Conservation (phyloP, 2,329 filamentous ascomycete genomes). For the Trematosphaeria pertusa region DNA sequence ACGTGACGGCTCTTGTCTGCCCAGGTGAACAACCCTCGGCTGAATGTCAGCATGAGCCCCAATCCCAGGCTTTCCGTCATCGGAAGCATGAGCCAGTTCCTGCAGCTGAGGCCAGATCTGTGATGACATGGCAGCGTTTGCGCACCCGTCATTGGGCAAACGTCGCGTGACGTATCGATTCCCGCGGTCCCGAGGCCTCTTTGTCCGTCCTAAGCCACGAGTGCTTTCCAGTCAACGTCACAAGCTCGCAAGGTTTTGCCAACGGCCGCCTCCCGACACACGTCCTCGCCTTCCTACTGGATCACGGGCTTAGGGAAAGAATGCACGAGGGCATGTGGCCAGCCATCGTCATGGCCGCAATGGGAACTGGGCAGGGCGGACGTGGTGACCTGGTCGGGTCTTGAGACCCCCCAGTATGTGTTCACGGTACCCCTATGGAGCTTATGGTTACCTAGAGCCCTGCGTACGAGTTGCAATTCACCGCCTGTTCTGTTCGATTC, state of each 20-base stretch:
- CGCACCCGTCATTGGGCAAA: too few species aligned
- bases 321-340: slow-evolving; percentile 8
- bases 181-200: too few species aligned
- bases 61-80: neutral
- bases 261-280: neutral
- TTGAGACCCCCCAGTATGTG: neutral
- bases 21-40: too few species aligned
- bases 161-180: too few species aligned
- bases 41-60: too few species aligned
- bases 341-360: slow-evolving; percentile 1
- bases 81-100: neutral
- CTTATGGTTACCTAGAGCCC: neutral
- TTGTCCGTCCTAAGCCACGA: too few species aligned
- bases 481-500: neutral
- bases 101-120: neutral
- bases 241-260: neutral
- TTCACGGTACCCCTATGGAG: neutral
- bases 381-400: neutral
- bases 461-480: neutral
- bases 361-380: neutral
- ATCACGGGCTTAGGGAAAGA: neutral
- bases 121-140: neutral
- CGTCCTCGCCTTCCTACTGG: slow-evolving; percentile 3
- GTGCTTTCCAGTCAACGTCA: slow-evolving; percentile 5
- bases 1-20: too few species aligned